phyloP scores from a whole-genome alignment of 2,329 filamentous ascomycete species.

The Calonectria crousiana region DNA sequence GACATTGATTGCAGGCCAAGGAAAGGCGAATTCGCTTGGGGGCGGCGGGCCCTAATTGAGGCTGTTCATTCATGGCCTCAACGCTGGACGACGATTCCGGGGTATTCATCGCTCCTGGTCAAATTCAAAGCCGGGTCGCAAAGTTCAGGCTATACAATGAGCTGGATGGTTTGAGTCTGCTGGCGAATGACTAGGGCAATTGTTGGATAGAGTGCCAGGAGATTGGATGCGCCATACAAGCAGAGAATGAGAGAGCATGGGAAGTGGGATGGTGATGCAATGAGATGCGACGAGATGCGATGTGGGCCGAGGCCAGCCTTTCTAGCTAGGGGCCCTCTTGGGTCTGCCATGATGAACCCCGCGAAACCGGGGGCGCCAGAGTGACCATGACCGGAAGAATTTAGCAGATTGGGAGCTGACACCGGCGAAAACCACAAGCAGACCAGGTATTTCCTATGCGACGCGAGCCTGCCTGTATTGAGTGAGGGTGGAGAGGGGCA shows the following conservation, averaged over 20 bases:
- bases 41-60: background rate
- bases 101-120: conserved; percentile 14
- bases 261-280: conserved; percentile 5
- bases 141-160: background rate
- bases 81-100: conserved; percentile 18
- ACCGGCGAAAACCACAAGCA: background rate
- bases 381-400: conserved; percentile 14
- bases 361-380: conserved; percentile 14
- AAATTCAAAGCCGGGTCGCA: background rate
- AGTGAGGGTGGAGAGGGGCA: background rate
- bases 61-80: conserved; percentile 19
- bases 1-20: conserved; percentile 35
- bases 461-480: background rate
- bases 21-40: conserved; percentile 31
- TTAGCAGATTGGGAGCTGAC: background rate
- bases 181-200: background rate
- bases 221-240: background rate
- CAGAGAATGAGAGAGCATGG: background rate
- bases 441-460: background rate
- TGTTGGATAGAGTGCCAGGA: background rate
- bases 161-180: background rate
- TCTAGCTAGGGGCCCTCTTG: conserved; percentile 3
- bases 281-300: background rate
- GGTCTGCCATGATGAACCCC: conserved; percentile 16
- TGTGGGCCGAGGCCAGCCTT: background rate